These are phyloP conservation scores for Pythium apleroticum DNA, from an alignment of 352 stramenopile genomes.

Conservation along the genomic window DNA sequence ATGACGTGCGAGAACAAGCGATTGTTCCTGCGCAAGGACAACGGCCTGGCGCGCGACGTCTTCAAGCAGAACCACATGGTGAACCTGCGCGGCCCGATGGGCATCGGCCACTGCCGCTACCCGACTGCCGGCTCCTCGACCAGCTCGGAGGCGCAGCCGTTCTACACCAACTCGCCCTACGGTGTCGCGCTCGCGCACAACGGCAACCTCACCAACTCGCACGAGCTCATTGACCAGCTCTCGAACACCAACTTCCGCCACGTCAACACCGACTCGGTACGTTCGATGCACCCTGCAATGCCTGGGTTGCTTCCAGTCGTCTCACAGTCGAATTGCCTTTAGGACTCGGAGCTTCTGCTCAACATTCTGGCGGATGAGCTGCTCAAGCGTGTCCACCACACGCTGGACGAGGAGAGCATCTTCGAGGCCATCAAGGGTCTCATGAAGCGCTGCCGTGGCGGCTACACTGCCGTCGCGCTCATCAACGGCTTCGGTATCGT, in stretches of 20 bases:
- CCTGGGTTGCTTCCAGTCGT: not conserved
- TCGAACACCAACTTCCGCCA: slow-evolving; percentile 93
- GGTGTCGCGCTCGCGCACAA: slow-evolving; percentile 98
- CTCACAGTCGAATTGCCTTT: not conserved
- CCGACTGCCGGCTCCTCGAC: slow-evolving; percentile 94
- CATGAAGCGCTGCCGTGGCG: slow-evolving; percentile 95
- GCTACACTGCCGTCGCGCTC: slow-evolving; percentile 96
- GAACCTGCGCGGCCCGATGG: slow-evolving; percentile 94
- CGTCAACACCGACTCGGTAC: slow-evolving; percentile 96
- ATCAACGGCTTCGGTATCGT: slow-evolving; percentile 98
- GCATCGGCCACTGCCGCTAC: slow-evolving; percentile 98
- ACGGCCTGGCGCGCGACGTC: slow-evolving; percentile 97
- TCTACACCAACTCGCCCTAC: slow-evolving; percentile 99
- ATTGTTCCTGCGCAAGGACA: slow-evolving; percentile 97
- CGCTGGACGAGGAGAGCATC: slow-evolving; percentile 77
- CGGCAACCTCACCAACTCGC: slow-evolving; percentile 99
- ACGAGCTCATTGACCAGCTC: slow-evolving; percentile 93
- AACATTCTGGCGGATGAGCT: slow-evolving; percentile 99
- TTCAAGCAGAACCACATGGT: slow-evolving; percentile 99
- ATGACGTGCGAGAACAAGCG: slow-evolving; percentile 93
- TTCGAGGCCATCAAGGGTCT: slow-evolving; percentile 91
- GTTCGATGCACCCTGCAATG: slow-evolving; percentile 8
- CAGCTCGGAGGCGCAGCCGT: slow-evolving; percentile 93
- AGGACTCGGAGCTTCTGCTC: slow-evolving; percentile 97
- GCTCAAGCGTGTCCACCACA: slow-evolving; percentile 69